A percentile compares a stretch with the other conserved stretches of the same genome.
phyloP scores from a whole-genome alignment of 2,329 filamentous ascomycete genomes.

The Fusarium musae region DNA sequence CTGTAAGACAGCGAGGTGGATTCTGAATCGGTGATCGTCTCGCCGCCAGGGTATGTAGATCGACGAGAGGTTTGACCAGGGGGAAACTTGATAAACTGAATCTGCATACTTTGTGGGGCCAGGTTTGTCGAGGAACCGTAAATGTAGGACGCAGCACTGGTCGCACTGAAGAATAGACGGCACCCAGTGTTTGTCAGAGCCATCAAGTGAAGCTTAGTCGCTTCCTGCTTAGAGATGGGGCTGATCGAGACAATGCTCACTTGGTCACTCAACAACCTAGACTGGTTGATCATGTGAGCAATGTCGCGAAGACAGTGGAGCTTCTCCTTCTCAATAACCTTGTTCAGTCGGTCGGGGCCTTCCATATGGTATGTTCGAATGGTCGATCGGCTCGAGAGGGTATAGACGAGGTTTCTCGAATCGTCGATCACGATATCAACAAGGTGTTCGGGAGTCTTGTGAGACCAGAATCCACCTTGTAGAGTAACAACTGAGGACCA shows the following conservation, averaged over 20 bases:
- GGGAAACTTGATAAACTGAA: slow-evolving; percentile 96
- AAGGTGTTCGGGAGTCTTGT: slow-evolving; percentile 70
- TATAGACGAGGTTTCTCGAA: slow-evolving; percentile 87
- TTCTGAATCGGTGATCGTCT: slow-evolving; percentile 58
- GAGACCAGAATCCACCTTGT: slow-evolving; percentile 61
- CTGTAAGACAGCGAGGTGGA: slow-evolving; percentile 62
- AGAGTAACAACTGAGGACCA: slow-evolving; percentile 72
- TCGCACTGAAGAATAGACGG: slow-evolving; percentile 91
- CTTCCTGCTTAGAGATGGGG: slow-evolving; percentile 82
- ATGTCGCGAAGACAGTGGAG: slow-evolving; percentile 75
- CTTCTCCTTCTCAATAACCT: slow-evolving; percentile 74
- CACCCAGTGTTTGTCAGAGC: slow-evolving; percentile 91
- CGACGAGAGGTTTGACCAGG: slow-evolving; percentile 59
- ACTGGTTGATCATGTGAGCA: slow-evolving; percentile 83
- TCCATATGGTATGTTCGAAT: slow-evolving; percentile 94
- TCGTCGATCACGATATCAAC: slow-evolving; percentile 89
- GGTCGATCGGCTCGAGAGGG: slow-evolving; percentile 86
- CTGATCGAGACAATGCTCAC: slow-evolving; percentile 86
- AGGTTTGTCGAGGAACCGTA: slow-evolving; percentile 68
- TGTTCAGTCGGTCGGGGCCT: slow-evolving; percentile 66
- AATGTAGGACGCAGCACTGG: slow-evolving; percentile 76
- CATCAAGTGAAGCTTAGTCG: slow-evolving; percentile 86
- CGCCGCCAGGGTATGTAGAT: slow-evolving; percentile 49
- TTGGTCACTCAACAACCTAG: slow-evolving; percentile 74
- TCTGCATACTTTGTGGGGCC: slow-evolving; percentile 93